phyloP scores from a whole-genome alignment of 2,329 filamentous ascomycete species.

The Colletotrichum paranaense region DNA sequence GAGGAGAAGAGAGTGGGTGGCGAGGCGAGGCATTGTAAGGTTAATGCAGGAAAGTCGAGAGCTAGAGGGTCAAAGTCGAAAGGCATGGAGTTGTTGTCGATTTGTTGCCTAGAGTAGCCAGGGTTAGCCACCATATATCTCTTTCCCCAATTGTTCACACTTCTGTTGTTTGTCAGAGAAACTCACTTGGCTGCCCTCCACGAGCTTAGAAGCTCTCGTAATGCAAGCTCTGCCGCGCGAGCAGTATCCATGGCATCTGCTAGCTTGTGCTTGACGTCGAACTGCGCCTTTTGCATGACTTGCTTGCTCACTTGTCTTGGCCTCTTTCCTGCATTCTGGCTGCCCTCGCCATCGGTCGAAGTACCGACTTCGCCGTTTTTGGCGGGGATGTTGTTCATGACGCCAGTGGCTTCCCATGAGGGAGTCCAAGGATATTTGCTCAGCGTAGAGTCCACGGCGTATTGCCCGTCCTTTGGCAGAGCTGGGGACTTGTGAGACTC shows the following conservation, averaged over 20 bases:
- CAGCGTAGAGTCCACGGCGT: slow-evolving; percentile 58
- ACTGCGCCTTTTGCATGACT: slow-evolving; percentile 67
- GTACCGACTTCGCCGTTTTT: slow-evolving; percentile 37
- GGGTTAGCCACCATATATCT: slow-evolving; percentile 12
- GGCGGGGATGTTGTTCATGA: slow-evolving; percentile 78
- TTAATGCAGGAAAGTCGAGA: slow-evolving; percentile 87
- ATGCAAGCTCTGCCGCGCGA: slow-evolving; percentile 83
- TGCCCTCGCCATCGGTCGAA: slow-evolving; percentile 40
- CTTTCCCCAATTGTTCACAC: neutral
- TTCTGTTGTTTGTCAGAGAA: neutral
- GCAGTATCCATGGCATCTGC: slow-evolving; percentile 82
- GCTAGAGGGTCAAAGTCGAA: slow-evolving; percentile 88
- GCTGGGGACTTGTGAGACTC: slow-evolving; percentile 51
- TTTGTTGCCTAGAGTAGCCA: slow-evolving; percentile 57
- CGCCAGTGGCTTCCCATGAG: slow-evolving; percentile 81
- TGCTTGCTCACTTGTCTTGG: slow-evolving; percentile 61
- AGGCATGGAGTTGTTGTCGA: slow-evolving; percentile 66
- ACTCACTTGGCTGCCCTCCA: slow-evolving; percentile 85
- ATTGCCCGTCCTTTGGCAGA: slow-evolving; percentile 55
- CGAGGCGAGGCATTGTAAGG: slow-evolving; percentile 81
- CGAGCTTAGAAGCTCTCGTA: slow-evolving; percentile 84
- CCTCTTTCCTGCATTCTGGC: slow-evolving; percentile 49
- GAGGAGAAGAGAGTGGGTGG: slow-evolving; percentile 86
- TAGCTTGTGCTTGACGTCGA: slow-evolving; percentile 72
- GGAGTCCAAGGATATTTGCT: slow-evolving; percentile 68